A percentile compares a stretch with the other conserved stretches of the same genome.
Conservation (phyloP, 2,329 filamentous ascomycete species). For the Pseudogymnoascus sp. region DNA sequence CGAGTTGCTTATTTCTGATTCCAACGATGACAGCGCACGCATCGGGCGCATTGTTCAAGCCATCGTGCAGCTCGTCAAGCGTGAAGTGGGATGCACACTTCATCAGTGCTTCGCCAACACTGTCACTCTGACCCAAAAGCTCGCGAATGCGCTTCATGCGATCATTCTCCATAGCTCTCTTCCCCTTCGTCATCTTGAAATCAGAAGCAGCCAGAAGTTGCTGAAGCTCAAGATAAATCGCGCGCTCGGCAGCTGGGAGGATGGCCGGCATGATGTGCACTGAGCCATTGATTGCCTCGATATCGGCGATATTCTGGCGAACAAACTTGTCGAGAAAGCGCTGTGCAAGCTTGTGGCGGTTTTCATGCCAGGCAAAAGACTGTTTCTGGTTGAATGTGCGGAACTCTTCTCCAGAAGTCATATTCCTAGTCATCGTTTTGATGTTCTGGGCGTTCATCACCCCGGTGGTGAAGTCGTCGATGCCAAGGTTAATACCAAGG, state of each 20-base stretch:
- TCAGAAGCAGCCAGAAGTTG: conserved; percentile 42
- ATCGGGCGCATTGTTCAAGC: conserved; percentile 22
- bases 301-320: conserved; percentile 33
- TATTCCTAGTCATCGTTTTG: conserved; percentile 32
- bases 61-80: conserved; percentile 23
- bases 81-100: conserved; percentile 35
- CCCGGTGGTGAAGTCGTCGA: conserved; percentile 40
- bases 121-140: conserved; percentile 35
- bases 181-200: conserved; percentile 32
- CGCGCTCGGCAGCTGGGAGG: conserved; percentile 39
- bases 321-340: conserved; percentile 40
- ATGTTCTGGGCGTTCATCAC: conserved; percentile 36
- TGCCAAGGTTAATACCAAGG: conserved; percentile 44
- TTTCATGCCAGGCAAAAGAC: conserved; percentile 42
- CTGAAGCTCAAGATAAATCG: conserved; percentile 46
- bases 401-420: conserved; percentile 46
- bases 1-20: conserved; percentile 22
- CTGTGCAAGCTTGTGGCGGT: conserved; percentile 43
- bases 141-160: conserved; percentile 33
- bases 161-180: conserved; percentile 30
- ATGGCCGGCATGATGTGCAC: conserved; percentile 36
- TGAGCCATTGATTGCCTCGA: conserved; percentile 35
- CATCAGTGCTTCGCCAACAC: conserved; percentile 44
- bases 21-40: conserved; percentile 29
- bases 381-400: conserved; percentile 39